Evolutionary conservation across 1,139 yeast species (phyloP), one percentile per base, ranked within the genome.

Genomic region (Diutina catenulata): DNA sequence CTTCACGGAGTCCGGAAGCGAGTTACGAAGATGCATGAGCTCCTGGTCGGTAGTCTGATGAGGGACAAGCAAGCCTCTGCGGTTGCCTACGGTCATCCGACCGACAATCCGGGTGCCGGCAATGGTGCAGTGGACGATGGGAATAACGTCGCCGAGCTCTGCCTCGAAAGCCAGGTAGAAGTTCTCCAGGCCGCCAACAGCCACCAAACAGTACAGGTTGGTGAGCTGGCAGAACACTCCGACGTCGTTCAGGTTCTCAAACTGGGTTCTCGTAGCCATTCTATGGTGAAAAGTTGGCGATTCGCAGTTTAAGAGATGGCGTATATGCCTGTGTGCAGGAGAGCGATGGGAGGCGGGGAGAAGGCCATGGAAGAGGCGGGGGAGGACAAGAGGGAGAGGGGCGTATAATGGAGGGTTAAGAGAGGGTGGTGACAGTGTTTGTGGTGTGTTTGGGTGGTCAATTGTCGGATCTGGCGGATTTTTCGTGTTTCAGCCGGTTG

Each of bases 21-120:
- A 80, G 68, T 93, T 93, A 74, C 99, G 77, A 56, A 93, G 68
- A 63, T 93, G 98, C 80, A 87, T 93, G 50, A 93, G 76, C 62
- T 93, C 99, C 64, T 91, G 98, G 60, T 93, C 99, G n/a, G 97
- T 86, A 38, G 98, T 93, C 61, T 88, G 95, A 22, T 94, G 84
- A 43, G 99, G 99, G 14, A 93, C 98, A 42, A 93, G 72, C 47
- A 93, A 68, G 32, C 99, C 99, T 58, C 97, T 76, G 69, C 98
- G 80, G 71, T 93, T 93, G 54, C 99, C 99, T 31, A 96, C 96
- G 32, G 95, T 83, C 95, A 93, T 83, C 60, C 98, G 76, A 49
- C 99, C 99, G 44, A 93, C 84, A 48, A 93, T 93, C 64, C 98
- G 81, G 50, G 95, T 87, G 49, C 98, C 98, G 33, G 96, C 96